Evolutionary conservation across 1,284 basidiomycete species (phyloP), one percentile per base, ranked within the genome.

Genomic region (Inonotus obliquus): DNA sequence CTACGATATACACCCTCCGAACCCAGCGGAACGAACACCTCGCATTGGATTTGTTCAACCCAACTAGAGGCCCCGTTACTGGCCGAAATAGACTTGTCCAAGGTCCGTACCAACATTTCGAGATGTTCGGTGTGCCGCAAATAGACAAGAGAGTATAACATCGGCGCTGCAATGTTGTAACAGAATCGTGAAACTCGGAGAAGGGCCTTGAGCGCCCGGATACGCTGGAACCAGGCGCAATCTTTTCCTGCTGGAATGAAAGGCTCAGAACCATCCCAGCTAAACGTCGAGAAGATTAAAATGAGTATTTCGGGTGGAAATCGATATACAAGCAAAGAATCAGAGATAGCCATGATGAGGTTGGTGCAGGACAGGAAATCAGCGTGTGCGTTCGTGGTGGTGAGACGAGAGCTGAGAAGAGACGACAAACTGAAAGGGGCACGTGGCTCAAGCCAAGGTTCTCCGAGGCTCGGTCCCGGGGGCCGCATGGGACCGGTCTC

Each of bases 111-210:
- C 11, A 63, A 27, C 9, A 45, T 51, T 9, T 37, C 17, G 13
- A 63, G 57, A 19, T 63, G 62, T 0, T 52, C 57, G 11, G 59
- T 45, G 14, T 44, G 62, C 29, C 49, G 38, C 21, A 63, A n/a
- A 53, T 59, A 59, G 2, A 63, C 37, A 38, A 47, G 13, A 13
- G 38, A 48, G 53, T 63, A 63, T 10, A 63, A 51, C 9, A 35
- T 25, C 10, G 51, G 52, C n/a, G 27, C 19, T 10, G 52, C 57
- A 11, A 41, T 10, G 9, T 54, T 52, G 39, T 45, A 49, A 57
- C 62, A 63, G 9, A 23, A n/a, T 10, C 32, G 51, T 21, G 57
- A 63, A 19, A 59, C 62, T 13, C 47, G 41, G 1, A 32, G 19
- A 29, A 63, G 32, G 17, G 41, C 19, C 21, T 63, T 63, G 10